A percentile compares a stretch with the other conserved stretches of the same genome.
phyloP scores from a whole-genome alignment of 2,329 filamentous ascomycete species.

The Eurotiales sp. region DNA sequence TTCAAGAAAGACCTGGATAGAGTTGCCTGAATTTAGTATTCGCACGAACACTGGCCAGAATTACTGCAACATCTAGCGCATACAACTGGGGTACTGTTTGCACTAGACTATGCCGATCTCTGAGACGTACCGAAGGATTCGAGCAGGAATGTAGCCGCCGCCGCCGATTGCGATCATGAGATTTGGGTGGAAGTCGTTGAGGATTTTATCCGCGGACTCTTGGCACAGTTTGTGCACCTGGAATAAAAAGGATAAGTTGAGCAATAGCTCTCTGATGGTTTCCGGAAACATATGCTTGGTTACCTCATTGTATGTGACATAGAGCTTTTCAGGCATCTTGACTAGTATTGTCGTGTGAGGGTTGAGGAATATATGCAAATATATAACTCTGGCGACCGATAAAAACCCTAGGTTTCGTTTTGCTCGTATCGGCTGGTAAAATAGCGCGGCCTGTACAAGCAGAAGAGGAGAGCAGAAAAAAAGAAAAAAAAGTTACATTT shows the following conservation, averaged over 20 bases:
- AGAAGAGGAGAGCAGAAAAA: background rate
- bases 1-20: conserved; percentile 79
- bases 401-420: background rate
- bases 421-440: background rate
- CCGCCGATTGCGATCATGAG: conserved; percentile 98
- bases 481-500: background rate
- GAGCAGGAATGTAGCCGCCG: conserved; percentile 92
- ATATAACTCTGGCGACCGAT: too few species aligned
- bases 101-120: conserved; percentile 10
- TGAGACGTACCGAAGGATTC: conserved; percentile 70
- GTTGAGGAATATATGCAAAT: background rate
- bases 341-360: background rate
- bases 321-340: conserved; percentile 78
- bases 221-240: conserved; percentile 98
- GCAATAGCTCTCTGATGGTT: background rate
- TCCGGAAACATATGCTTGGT: background rate
- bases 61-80: background rate
- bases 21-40: conserved; percentile 6
- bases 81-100: background rate
- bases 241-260: background rate
- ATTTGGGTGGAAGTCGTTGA: conserved; percentile 82
- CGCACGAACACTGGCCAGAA: background rate
- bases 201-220: conserved; percentile 73
- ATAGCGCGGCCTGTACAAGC: background rate
- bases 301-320: conserved; percentile 91